These are phyloP conservation scores for Proliferodiscus dingleyae DNA, from an alignment of 2,329 filamentous ascomycete species.

Conservation along the genomic window DNA sequence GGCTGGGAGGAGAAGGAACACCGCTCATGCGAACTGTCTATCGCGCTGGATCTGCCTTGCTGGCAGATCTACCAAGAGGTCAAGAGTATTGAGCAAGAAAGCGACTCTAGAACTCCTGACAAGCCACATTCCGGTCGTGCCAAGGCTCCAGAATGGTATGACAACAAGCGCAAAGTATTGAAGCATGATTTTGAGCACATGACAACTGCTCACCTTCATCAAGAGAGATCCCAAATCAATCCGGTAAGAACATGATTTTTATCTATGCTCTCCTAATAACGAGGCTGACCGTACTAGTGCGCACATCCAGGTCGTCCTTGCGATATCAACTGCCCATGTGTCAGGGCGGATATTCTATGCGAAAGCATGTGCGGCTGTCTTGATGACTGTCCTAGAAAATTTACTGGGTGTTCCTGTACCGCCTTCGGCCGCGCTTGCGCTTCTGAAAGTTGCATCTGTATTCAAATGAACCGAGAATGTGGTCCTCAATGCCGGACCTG, in stretches of 20 bases:
- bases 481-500: constrained; percentile 71
- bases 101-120: background rate
- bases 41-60: constrained; percentile 23
- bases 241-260: constrained; percentile 45
- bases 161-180: constrained; percentile 23
- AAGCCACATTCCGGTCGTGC: background rate
- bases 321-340: constrained; percentile 57
- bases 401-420: constrained; percentile 63
- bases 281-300: constrained; percentile 44
- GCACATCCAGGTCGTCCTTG: constrained; percentile 62
- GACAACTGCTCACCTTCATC: constrained; percentile 23
- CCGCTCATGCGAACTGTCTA: constrained; percentile 25
- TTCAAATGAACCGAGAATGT: constrained; percentile 70
- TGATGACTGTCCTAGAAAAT: constrained; percentile 57
- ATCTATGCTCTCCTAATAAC: constrained; percentile 45
- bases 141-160: constrained; percentile 27
- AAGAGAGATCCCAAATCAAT: constrained; percentile 40
- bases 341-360: constrained; percentile 56
- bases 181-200: constrained; percentile 20
- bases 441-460: constrained; percentile 63
- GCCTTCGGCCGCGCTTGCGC: constrained; percentile 54
- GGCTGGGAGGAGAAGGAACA: constrained; percentile 10
- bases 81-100: constrained; percentile 5
- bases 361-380: constrained; percentile 68
- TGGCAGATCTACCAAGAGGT: constrained; percentile 23